Evolutionary conservation across 257 asterid species (phyloP).

Genomic region (Misopates orontium): DNA sequence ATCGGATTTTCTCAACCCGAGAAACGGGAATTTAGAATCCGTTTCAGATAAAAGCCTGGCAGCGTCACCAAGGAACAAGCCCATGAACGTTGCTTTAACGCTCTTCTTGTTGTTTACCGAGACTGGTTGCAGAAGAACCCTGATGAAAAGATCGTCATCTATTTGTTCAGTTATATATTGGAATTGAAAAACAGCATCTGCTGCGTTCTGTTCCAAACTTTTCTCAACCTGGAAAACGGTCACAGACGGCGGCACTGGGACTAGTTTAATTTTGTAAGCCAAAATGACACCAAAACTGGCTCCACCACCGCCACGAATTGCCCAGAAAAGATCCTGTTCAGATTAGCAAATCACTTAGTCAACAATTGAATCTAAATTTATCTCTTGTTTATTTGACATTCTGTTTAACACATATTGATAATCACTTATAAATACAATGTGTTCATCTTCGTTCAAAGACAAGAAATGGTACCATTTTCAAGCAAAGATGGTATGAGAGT

Average conservation of each 20-base stretch:
- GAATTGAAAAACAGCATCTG: not conserved
- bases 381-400: too few relatives aligned
- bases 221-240: not conserved
- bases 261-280: slow-evolving; percentile 2
- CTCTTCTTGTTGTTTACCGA: slow-evolving; percentile 9
- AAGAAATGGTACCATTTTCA: too few relatives aligned
- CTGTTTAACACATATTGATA: too few relatives aligned
- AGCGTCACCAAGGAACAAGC: slow-evolving; percentile 30
- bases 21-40: slow-evolving; percentile 22
- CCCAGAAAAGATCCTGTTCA: slow-evolving; percentile 14
- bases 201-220: not conserved
- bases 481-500: too few relatives aligned
- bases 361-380: too few relatives aligned
- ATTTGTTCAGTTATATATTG: not conserved
- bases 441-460: too few relatives aligned
- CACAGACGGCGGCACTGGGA: not conserved
- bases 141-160: slow-evolving; percentile 5
- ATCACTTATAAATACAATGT: too few relatives aligned
- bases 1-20: slow-evolving; percentile 21
- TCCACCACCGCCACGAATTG: slow-evolving; percentile 12
- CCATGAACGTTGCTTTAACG: slow-evolving; percentile 28
- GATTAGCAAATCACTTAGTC: too few relatives aligned
- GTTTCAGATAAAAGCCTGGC: slow-evolving; percentile 25
- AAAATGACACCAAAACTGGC: slow-evolving; percentile 7
- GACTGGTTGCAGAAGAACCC: slow-evolving; percentile 13